Evolutionary conservation across 306 rosid species (phyloP), one percentile per base, ranked within the genome.

Genomic region (Malus orientalis): DNA sequence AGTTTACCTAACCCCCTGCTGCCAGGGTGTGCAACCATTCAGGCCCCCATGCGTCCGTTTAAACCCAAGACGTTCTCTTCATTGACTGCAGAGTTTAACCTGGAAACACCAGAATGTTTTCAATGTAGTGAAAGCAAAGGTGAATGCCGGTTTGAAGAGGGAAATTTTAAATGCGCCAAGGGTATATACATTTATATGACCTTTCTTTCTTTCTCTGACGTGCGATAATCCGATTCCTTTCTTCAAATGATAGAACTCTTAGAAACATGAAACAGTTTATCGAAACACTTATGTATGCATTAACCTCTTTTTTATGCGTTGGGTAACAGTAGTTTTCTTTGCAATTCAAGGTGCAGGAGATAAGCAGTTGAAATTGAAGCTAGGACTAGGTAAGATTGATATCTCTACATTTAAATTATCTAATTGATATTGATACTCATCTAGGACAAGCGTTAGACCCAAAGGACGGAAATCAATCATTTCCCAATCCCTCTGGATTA

Each of bases 311-410:
- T n/a, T n/a, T n/a, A n/a, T n/a, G n/a, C n/a, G n/a, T n/a, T n/a
- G n/a, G n/a, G n/a, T n/a, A n/a, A 83, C 83, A 33, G 0, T 4
- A 23, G 14, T 30, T 15, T 55, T 78, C 29, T 61, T 78, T 78
- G 25, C 20, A 11, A 15, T 45, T 78, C 27, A 33, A 5, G 67
- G 33, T 80, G 80, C 88, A 89, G 85, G 22, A 71, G 11, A 42
- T 1, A 40, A 11, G 4, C 29, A 1, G 12, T 11, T 11, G 57
- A 69, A 73, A 5, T 33, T 33, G 38, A 33, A 5, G 89, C 67
- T 85, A 20, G 81, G 81, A 65, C 54, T 89, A 80, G 91, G 97
- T 89, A 86, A 78, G 68, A 60, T 49, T 3, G 60, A 61, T 27
- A 60, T 60, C 68, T 38, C 61, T 0, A 0, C 6, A 25, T 14